Evolutionary conservation across 805 yeast species (phyloP).

Genomic region (Groenewaldozyma tartarivorans): DNA sequence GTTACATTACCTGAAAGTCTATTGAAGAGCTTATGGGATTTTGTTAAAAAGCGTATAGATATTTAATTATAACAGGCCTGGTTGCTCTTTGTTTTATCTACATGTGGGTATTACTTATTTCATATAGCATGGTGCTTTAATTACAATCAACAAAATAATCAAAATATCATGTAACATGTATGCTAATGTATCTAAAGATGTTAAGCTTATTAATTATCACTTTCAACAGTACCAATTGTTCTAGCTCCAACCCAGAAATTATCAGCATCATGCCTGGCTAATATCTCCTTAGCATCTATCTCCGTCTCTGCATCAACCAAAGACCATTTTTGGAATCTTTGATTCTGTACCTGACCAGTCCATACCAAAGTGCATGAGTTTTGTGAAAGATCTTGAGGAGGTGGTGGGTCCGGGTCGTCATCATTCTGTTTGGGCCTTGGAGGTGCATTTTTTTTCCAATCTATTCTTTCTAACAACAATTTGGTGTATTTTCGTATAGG

Average conservation of each 20-base stretch:
- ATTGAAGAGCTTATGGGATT: slow-evolving; percentile 89
- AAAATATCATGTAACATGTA: not conserved
- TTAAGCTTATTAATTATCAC: not conserved
- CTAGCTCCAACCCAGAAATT: slow-evolving; percentile 46
- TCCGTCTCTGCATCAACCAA: slow-evolving; percentile 43
- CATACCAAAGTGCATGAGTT: slow-evolving; percentile 49
- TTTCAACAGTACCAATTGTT: not conserved
- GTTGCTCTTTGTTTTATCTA: too few relatives aligned
- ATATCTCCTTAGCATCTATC: slow-evolving; percentile 39
- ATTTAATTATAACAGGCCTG: slow-evolving; percentile 5
- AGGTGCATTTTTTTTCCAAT: slow-evolving; percentile 44
- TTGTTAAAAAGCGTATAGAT: slow-evolving; percentile 59
- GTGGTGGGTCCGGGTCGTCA: slow-evolving; percentile 9
- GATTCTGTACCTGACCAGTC: slow-evolving; percentile 55
- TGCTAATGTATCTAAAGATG: not conserved
- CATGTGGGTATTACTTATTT: too few relatives aligned
- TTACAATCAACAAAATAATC: not conserved
- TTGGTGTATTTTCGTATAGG: slow-evolving; percentile 53
- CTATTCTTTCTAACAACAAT: slow-evolving; percentile 50
- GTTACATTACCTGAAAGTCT: slow-evolving; percentile 86
- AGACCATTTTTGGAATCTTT: slow-evolving; percentile 62
- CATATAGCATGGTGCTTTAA: too few relatives aligned
- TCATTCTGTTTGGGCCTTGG: slow-evolving; percentile 22
- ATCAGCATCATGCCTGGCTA: slow-evolving; percentile 45
- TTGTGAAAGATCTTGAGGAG: slow-evolving; percentile 27